Conservation (phyloP, 73 alveolate genomes). For the Breviolum minutum region DNA sequence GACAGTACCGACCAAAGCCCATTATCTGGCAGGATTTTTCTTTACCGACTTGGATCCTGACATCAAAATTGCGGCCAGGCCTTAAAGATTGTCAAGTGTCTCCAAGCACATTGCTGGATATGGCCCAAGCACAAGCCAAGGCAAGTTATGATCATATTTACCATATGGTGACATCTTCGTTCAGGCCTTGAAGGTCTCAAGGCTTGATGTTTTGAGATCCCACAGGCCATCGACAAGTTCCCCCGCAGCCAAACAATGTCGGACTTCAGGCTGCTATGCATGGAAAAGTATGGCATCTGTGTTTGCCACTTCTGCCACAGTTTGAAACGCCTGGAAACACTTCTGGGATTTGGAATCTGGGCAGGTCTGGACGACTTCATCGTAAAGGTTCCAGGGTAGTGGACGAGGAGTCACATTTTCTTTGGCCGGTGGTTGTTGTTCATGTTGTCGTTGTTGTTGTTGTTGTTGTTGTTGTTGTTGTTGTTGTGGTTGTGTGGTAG, state of each 20-base stretch:
- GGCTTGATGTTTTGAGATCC: too few relatives aligned
- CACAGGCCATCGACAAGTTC: too few relatives aligned
- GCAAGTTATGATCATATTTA: background rate
- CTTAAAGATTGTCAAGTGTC: conserved; percentile 40
- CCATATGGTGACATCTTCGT: too few relatives aligned
- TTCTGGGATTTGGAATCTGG: too few relatives aligned
- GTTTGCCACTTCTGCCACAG: too few relatives aligned
- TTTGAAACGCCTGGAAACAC: too few relatives aligned
- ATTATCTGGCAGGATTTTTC: too few relatives aligned
- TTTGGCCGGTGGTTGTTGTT: background rate
- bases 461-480: background rate
- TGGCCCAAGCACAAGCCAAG: conserved; percentile 3
- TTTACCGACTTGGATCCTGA: too few relatives aligned
- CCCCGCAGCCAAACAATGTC: too few relatives aligned
- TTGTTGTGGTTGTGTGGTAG: background rate
- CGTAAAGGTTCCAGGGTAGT: conserved; percentile 84
- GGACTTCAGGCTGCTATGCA: too few relatives aligned
- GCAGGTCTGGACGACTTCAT: conserved; percentile 11
- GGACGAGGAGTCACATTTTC: conserved; percentile 22
- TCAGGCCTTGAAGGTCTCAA: too few relatives aligned
- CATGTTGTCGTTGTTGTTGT: background rate
- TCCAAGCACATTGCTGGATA: conserved; percentile 40
- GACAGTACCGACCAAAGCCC: background rate
- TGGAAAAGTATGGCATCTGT: too few relatives aligned
- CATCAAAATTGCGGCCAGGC: conserved; percentile 6